These are phyloP conservation scores for Euclidium syriacum DNA, from an alignment of 345 rosid genomes.

Conservation along the genomic window DNA sequence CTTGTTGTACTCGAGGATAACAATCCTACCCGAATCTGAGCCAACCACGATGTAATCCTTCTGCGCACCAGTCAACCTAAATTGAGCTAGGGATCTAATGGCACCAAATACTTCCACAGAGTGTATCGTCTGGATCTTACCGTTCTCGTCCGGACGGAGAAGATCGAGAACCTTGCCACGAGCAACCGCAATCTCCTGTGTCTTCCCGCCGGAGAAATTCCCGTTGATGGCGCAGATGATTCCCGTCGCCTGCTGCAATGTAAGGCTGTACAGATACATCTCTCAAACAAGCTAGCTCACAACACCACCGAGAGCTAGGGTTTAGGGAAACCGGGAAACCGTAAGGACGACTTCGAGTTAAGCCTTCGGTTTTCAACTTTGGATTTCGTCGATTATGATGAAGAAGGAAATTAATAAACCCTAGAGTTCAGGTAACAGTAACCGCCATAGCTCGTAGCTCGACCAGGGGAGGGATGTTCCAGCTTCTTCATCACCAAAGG, in stretches of 20 bases:
- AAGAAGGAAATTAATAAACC: slow-evolving; percentile 13
- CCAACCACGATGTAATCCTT: slow-evolving; percentile 93
- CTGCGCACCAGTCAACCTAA: slow-evolving; percentile 84
- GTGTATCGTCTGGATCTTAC: slow-evolving; percentile 82
- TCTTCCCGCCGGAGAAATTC: slow-evolving; percentile 90
- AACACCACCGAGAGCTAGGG: slow-evolving; percentile 6
- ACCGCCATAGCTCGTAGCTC: slow-evolving; percentile 15
- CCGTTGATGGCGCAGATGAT: slow-evolving; percentile 79
- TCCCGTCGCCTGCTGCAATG: slow-evolving; percentile 94
- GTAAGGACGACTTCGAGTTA: neutral
- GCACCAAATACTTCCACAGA: slow-evolving; percentile 95
- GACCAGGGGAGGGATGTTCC: neutral
- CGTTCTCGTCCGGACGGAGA: slow-evolving; percentile 85
- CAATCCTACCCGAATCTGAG: slow-evolving; percentile 97
- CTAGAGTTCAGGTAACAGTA: neutral
- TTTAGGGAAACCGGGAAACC: neutral
- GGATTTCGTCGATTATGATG: neutral
- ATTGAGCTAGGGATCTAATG: slow-evolving; percentile 79
- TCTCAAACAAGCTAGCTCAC: slow-evolving; percentile 1
- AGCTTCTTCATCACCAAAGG: neutral
- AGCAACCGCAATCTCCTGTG: slow-evolving; percentile 89
- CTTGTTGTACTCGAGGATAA: slow-evolving; percentile 80
- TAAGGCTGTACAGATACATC: slow-evolving; percentile 92
- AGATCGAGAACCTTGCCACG: slow-evolving; percentile 94
- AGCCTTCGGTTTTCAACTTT: too few species aligned